Evolutionary conservation across 345 rosid species (phyloP).

Genomic region (Luvunga scandens): DNA sequence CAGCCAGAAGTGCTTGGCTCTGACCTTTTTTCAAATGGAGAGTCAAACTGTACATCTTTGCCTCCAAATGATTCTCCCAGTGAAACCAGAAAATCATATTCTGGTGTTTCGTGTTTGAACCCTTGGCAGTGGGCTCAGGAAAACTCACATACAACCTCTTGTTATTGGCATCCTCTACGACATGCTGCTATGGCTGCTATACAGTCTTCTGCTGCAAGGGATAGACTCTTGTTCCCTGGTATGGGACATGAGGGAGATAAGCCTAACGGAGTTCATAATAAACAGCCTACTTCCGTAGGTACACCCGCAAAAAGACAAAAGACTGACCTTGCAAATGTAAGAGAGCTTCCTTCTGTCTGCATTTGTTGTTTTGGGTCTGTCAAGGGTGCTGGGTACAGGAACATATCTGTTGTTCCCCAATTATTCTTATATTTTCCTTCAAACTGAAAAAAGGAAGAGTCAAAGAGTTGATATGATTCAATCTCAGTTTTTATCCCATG

Average conservation of each 20-base stretch:
- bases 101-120: constrained; percentile 58
- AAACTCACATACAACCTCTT: constrained; percentile 19
- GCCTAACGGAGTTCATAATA: constrained; percentile 23
- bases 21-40: constrained; percentile 11
- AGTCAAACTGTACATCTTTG: constrained; percentile 4
- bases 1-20: constrained; percentile 11
- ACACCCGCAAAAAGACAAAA: constrained; percentile 65
- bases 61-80: constrained; percentile 25
- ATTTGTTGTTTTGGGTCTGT: not conserved
- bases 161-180: constrained; percentile 63
- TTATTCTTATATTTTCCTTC: no score
- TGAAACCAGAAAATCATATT: constrained; percentile 17
- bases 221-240: constrained; percentile 55
- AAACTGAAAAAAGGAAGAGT: no score
- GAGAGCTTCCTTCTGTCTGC: constrained; percentile 15
- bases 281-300: constrained; percentile 23
- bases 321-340: constrained; percentile 34
- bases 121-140: constrained; percentile 69
- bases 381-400: not conserved
- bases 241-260: constrained; percentile 21
- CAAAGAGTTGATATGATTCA: no score
- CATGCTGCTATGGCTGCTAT: constrained; percentile 85
- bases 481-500: no score
- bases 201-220: constrained; percentile 83
- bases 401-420: not conserved